Evolutionary conservation across 2,329 filamentous ascomycete genomes (phyloP).

Genomic region (Kalmusia sp.): DNA sequence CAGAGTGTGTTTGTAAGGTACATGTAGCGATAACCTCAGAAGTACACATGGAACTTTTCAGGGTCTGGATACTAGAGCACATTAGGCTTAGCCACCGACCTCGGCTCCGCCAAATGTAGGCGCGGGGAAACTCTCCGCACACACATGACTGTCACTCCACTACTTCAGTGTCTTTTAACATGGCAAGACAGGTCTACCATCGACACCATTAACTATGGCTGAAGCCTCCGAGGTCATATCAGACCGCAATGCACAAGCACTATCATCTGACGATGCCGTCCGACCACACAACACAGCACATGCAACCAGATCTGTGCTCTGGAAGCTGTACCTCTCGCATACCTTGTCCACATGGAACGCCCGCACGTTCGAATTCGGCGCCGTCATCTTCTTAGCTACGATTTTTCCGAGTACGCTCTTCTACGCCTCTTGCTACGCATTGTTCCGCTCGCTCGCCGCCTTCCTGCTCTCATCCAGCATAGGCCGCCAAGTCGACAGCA

Average conservation of each 20-base stretch:
- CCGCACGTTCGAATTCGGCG: slow-evolving; percentile 57
- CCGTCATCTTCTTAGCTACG: slow-evolving; percentile 56
- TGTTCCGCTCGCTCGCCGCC: slow-evolving; percentile 65
- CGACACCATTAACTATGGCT: background rate
- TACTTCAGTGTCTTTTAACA: background rate
- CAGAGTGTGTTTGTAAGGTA: no score
- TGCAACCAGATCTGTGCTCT: slow-evolving; percentile 27
- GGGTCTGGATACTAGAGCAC: slow-evolving; percentile 1
- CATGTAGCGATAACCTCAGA: no score
- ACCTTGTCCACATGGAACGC: slow-evolving; percentile 59
- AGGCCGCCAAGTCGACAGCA: slow-evolving; percentile 65
- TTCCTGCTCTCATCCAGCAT: slow-evolving; percentile 66
- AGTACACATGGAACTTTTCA: no score
- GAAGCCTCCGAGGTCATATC: background rate
- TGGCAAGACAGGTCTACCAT: background rate
- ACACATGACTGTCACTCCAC: slow-evolving; percentile 2
- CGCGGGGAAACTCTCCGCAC: slow-evolving; percentile 8
- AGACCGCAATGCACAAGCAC: background rate
- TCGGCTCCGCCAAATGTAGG: background rate
- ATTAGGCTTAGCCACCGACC: slow-evolving; percentile 3
- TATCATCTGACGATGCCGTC: background rate
- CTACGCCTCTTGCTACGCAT: slow-evolving; percentile 72
- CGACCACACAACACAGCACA: background rate
- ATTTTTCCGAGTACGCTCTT: slow-evolving; percentile 64
- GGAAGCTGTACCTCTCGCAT: slow-evolving; percentile 54